Conservation (phyloP, 2,329 filamentous ascomycete genomes). For the Claviceps pusilla region DNA sequence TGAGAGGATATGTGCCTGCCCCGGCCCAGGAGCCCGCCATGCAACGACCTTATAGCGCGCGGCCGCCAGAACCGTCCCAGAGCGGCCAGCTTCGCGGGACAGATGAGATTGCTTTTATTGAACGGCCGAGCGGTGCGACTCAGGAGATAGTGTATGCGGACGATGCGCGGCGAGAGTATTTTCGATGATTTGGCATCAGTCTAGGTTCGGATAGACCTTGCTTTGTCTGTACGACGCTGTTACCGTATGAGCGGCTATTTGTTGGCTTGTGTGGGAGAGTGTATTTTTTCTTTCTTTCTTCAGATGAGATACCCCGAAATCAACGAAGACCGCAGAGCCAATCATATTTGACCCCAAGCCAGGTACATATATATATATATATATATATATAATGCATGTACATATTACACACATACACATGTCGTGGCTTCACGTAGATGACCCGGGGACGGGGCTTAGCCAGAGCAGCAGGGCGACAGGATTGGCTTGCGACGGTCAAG, state of each 20-base stretch:
- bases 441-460: neutral
- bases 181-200: constrained; percentile 13
- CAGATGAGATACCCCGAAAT: neutral
- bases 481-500: no score
- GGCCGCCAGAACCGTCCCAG: constrained; percentile 25
- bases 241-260: neutral
- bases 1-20: constrained; percentile 17
- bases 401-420: neutral
- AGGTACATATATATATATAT: neutral
- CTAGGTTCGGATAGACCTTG: neutral
- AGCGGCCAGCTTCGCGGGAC: constrained; percentile 10
- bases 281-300: neutral
- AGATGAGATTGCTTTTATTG: constrained; percentile 30
- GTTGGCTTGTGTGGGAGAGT: neutral
- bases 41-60: constrained; percentile 24
- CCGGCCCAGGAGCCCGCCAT: constrained; percentile 8
- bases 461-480: no score
- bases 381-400: neutral
- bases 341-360: neutral
- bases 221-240: neutral
- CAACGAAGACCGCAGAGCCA: neutral
- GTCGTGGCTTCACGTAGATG: neutral
- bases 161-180: constrained; percentile 21
- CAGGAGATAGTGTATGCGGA: constrained; percentile 33
- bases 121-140: constrained; percentile 24